These are phyloP conservation scores for Ustilago xerochloae DNA, from an alignment of 1,284 basidiomycete species.

Conservation along the genomic window DNA sequence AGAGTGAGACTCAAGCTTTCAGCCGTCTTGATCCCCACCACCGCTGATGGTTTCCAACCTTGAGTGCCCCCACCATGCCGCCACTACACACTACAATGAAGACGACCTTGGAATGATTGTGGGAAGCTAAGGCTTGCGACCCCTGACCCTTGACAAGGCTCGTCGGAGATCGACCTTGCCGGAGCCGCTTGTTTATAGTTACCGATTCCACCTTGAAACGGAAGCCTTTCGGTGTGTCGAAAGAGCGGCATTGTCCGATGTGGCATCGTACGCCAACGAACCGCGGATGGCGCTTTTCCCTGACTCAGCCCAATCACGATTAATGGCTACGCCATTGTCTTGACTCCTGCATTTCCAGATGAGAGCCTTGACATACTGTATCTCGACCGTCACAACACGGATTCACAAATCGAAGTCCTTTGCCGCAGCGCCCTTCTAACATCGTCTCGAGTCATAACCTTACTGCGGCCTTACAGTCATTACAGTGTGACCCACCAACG, in stretches of 20 bases:
- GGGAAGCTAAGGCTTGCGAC: not conserved
- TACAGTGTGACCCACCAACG: not conserved
- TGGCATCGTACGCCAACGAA: no score
- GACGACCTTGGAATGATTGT: not conserved
- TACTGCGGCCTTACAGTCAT: no score
- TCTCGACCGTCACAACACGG: no score
- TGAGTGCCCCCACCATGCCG: not conserved
- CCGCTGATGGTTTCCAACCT: not conserved
- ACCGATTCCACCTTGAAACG: not conserved
- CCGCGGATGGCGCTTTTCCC: not conserved
- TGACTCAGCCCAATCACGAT: not conserved
- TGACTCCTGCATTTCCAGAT: no score
- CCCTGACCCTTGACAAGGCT: not conserved
- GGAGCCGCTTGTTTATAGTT: conserved; percentile 6
- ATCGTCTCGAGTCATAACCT: no score
- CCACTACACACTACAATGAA: not conserved
- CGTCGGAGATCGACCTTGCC: conserved; percentile 9
- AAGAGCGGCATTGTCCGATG: no score
- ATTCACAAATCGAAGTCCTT: not conserved
- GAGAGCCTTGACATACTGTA: no score
- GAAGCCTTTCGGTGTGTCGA: no score
- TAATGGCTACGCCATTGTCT: not conserved
- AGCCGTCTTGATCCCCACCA: not conserved
- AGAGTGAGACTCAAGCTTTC: not conserved
- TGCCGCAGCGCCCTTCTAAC: no score